Evolutionary conservation across 768 basidiomycete genomes (phyloP).

Genomic region (Lactarius hatsudake): DNA sequence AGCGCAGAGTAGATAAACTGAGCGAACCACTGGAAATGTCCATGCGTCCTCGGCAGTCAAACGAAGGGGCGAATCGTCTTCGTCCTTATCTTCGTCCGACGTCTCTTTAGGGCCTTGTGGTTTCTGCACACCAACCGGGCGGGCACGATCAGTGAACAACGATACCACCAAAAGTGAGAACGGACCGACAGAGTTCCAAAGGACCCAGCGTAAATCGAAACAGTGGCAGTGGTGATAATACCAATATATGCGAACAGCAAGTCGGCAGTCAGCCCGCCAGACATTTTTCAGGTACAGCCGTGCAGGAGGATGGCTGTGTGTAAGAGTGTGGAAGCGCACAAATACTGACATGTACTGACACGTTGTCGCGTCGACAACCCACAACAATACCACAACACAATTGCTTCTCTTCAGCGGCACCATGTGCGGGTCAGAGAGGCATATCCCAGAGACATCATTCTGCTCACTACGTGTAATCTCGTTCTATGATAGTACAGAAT

Average conservation of each 20-base stretch:
- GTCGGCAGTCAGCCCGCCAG: constrained; percentile 47
- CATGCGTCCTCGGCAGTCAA: constrained; percentile 69
- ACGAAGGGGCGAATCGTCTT: constrained; percentile 45
- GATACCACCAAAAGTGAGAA: constrained; percentile 27
- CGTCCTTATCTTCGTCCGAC: constrained; percentile 53
- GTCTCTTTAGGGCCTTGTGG: constrained; percentile 25
- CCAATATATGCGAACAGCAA: constrained; percentile 67
- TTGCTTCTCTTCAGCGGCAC: neutral
- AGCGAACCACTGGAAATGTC: constrained; percentile 70
- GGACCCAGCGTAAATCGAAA: constrained; percentile 70
- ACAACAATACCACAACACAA: neutral
- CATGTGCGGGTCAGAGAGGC: neutral
- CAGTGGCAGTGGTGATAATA: constrained; percentile 58
- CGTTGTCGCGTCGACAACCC: neutral
- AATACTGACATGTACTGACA: neutral
- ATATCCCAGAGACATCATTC: neutral
- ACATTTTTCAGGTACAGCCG: constrained; percentile 11
- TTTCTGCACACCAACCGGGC: constrained; percentile 20
- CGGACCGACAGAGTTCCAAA: constrained; percentile 65
- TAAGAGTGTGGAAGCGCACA: neutral
- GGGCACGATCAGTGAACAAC: constrained; percentile 2
- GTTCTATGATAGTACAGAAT: neutral
- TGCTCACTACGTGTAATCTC: neutral
- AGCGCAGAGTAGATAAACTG: neutral
- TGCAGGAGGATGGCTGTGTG: neutral